These are phyloP conservation scores for Pseudonitzschia delicatissima DNA, from an alignment of 108 stramenopile species.

Conservation along the genomic window DNA sequence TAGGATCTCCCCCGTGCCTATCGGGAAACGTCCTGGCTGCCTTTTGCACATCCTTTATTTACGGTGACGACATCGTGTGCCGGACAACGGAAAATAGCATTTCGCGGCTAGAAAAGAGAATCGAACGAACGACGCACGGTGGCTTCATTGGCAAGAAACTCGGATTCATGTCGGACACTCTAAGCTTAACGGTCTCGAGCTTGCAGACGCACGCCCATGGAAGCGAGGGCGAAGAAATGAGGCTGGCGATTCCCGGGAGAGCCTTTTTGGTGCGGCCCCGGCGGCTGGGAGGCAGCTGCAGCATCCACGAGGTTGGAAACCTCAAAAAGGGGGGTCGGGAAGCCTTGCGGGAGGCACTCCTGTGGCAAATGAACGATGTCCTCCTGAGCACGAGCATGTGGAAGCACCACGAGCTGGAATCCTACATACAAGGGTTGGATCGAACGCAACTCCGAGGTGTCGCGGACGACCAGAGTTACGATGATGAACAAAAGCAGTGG, in stretches of 20 bases:
- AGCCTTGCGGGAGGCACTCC: slow-evolving; percentile 65
- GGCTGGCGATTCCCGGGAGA: slow-evolving; percentile 64
- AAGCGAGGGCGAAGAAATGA: slow-evolving; percentile 60
- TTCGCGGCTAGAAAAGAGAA: slow-evolving; percentile 50
- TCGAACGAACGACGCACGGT: slow-evolving; percentile 40
- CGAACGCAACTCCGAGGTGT: slow-evolving; percentile 65
- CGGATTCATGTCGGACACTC: slow-evolving; percentile 71
- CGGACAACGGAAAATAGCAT: slow-evolving; percentile 56
- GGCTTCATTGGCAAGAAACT: slow-evolving; percentile 44
- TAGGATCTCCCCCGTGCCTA: slow-evolving; percentile 77
- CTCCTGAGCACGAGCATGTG: slow-evolving; percentile 78
- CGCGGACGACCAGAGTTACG: slow-evolving; percentile 2
- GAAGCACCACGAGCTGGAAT: slow-evolving; percentile 68
- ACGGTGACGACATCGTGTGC: slow-evolving; percentile 81
- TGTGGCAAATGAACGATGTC: slow-evolving; percentile 87
- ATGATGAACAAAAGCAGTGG: no score
- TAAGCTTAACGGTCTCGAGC: slow-evolving; percentile 64
- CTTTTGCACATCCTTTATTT: slow-evolving; percentile 68
- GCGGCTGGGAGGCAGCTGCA: slow-evolving; percentile 61
- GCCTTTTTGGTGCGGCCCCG: slow-evolving; percentile 75
- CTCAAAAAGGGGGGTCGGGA: slow-evolving; percentile 65
- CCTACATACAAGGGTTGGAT: slow-evolving; percentile 81
- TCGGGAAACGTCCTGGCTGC: slow-evolving; percentile 65
- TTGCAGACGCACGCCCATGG: slow-evolving; percentile 65
- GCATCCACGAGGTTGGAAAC: slow-evolving; percentile 82